phyloP scores from a whole-genome alignment of 805 yeast species.

The Saturnispora galanensis region DNA sequence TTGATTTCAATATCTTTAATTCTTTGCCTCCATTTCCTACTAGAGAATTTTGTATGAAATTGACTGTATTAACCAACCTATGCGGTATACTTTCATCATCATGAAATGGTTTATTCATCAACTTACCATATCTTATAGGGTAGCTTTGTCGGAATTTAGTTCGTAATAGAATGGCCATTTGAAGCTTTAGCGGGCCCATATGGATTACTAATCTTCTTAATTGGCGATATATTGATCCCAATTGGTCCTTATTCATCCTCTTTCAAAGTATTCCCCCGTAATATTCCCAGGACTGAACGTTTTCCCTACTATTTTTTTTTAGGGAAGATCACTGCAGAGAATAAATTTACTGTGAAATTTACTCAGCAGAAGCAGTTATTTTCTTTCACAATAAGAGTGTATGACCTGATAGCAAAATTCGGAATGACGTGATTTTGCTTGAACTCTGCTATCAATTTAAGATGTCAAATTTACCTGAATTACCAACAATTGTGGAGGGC shows the following conservation, averaged over 20 bases:
- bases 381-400: no score
- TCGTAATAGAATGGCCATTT: neutral
- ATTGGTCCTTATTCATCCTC: no score
- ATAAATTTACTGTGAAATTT: no score
- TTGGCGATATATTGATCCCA: neutral
- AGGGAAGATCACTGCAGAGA: no score
- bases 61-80: conserved; percentile 1
- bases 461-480: neutral
- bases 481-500: neutral
- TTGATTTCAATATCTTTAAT: neutral
- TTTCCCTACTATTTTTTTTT: no score
- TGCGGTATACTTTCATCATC: neutral
- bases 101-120: neutral
- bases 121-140: neutral
- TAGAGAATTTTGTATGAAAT: conserved; percentile 1
- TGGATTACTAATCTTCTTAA: neutral
- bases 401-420: no score
- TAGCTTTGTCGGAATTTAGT: conserved; percentile 5
- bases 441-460: no score
- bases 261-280: no score
- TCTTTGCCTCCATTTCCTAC: neutral
- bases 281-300: neutral
- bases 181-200: neutral
- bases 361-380: no score
- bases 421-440: no score